A percentile compares a stretch with the other conserved stretches of the same genome.
phyloP scores from a whole-genome alignment of 768 basidiomycete species.

The Pisolithus microcarpus region DNA sequence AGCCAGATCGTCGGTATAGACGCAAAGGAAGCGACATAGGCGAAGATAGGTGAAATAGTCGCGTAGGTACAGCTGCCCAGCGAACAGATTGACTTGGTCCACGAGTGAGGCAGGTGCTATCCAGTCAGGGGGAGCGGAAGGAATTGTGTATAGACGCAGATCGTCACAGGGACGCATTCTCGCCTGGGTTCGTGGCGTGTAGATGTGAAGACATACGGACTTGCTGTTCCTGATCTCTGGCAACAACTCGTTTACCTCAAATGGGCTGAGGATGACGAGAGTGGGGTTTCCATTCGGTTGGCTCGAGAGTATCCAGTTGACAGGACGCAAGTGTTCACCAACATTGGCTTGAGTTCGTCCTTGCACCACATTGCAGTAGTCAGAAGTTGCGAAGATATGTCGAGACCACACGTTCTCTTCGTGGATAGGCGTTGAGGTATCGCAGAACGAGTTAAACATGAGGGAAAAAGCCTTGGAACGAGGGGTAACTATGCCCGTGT shows the following conservation, averaged over 20 bases:
- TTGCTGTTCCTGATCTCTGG: no score
- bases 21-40: conserved; percentile 21
- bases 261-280: conserved; percentile 37
- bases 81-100: conserved; percentile 24
- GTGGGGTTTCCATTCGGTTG: neutral
- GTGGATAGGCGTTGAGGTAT: conserved; percentile 4
- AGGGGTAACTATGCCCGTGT: conserved; percentile 19
- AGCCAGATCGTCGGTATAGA: conserved; percentile 14
- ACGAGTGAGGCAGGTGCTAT: neutral
- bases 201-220: conserved; percentile 25
- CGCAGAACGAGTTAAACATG: conserved; percentile 8
- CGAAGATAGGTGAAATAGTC: conserved; percentile 22
- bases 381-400: no score
- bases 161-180: conserved; percentile 15
- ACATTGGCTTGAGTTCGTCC: neutral
- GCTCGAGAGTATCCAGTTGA: conserved; percentile 22
- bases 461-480: conserved; percentile 16
- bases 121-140: neutral
- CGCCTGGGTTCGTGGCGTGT: conserved; percentile 6
- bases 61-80: conserved; percentile 27
- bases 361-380: neutral
- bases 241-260: conserved; percentile 27
- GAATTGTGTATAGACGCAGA: conserved; percentile 35
- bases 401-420: conserved; percentile 19
- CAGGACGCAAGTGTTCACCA: conserved; percentile 21